Conservation (phyloP, 192 early-diverging fungal genomes). For the Rhizophagus clarus region DNA sequence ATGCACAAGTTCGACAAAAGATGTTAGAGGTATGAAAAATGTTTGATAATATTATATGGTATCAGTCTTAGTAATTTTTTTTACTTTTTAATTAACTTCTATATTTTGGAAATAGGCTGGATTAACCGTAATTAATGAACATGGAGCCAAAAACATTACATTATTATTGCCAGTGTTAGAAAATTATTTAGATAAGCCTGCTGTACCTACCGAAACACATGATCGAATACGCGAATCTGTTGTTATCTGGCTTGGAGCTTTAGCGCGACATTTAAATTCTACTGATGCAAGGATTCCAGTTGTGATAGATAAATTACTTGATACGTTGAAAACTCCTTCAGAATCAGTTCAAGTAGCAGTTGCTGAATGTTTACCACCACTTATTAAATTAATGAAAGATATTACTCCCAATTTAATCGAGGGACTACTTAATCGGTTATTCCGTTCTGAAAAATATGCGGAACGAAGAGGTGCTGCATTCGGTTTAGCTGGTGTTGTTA, state of each 20-base stretch:
- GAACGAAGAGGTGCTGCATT: constrained; percentile 92
- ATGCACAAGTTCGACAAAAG: constrained; percentile 71
- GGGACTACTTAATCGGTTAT: constrained; percentile 67
- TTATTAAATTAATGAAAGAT: constrained; percentile 74
- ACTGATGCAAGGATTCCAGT: constrained; percentile 73
- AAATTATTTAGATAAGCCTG: constrained; percentile 71
- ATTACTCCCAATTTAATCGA: constrained; percentile 63
- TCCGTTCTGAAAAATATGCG: constrained; percentile 78
- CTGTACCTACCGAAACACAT: constrained; percentile 68
- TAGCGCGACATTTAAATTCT: constrained; percentile 83
- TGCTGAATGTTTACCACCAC: constrained; percentile 88
- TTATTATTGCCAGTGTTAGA: constrained; percentile 80
- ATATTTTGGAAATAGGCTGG: constrained; percentile 55
- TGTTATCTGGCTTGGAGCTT: constrained; percentile 89
- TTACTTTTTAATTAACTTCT: too few relatives aligned
- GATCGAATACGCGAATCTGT: constrained; percentile 91
- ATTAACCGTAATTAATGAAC: constrained; percentile 69
- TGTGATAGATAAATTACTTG: constrained; percentile 86
- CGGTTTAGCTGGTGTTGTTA: constrained; percentile 92
- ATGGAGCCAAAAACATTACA: constrained; percentile 68
- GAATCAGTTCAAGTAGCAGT: constrained; percentile 96
- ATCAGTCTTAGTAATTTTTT: background rate
- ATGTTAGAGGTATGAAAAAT: constrained; percentile 66
- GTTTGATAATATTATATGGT: background rate
- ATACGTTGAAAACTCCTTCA: constrained; percentile 89